Conservation (phyloP, 2,329 filamentous ascomycete species). For the Phialocephala sp. region DNA sequence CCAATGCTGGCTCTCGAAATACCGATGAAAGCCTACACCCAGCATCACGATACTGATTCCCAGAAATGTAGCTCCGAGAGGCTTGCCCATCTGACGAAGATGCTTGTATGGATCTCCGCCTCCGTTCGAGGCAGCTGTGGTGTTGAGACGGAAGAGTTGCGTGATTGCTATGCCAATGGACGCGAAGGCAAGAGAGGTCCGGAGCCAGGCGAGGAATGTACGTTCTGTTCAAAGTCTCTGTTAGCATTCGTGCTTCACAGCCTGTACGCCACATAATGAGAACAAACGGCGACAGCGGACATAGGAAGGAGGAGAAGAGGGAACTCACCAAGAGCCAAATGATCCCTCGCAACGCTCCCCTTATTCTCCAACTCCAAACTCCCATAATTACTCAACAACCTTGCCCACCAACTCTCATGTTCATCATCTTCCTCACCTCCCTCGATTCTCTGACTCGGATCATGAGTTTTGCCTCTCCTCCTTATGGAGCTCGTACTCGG, state of each 20-base stretch:
- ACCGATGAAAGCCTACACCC: constrained; percentile 77
- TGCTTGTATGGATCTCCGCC: constrained; percentile 43
- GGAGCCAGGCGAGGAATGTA: constrained; percentile 85
- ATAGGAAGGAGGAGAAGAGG: constrained; percentile 7
- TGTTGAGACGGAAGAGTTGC: constrained; percentile 84
- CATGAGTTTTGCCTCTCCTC: constrained; percentile 21
- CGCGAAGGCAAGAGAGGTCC: constrained; percentile 81
- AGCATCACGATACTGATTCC: constrained; percentile 77
- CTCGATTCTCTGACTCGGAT: constrained; percentile 4
- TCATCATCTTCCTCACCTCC: constrained; percentile 30
- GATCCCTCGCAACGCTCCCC: constrained; percentile 81
- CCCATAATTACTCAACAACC: constrained; percentile 52
- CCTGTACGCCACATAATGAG: no score
- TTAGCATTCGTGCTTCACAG: constrained; percentile 1
- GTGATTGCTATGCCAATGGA: constrained; percentile 84
- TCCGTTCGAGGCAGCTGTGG: constrained; percentile 47
- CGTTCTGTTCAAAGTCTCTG: constrained; percentile 61
- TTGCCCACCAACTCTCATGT: constrained; percentile 57
- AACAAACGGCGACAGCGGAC: no score
- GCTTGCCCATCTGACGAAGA: constrained; percentile 71
- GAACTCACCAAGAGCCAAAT: constrained; percentile 73
- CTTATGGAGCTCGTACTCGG: constrained; percentile 29
- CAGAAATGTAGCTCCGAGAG: constrained; percentile 77
- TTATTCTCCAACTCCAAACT: constrained; percentile 82
- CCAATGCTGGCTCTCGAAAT: constrained; percentile 80